Evolutionary conservation across 495 filamentous ascomycete species (phyloP), one percentile per base, ranked within the genome.

Genomic region (Pyrenula massariospora): DNA sequence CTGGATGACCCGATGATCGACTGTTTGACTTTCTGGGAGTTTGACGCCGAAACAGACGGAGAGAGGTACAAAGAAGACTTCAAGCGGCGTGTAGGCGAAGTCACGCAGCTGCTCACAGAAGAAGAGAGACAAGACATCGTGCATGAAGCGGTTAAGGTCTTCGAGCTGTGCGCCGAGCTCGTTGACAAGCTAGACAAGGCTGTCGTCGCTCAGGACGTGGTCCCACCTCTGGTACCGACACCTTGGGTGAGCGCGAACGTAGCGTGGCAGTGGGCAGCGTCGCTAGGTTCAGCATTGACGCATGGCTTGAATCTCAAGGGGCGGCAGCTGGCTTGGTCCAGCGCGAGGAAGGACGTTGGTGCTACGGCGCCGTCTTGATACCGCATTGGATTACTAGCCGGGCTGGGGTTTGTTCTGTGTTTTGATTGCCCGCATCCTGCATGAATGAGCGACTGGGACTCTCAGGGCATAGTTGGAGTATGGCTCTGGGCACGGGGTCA

Each of bases 91-190:
- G 60, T 81, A 11, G 57, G 57, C 0, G 63, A 63, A 15, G 63
- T 70, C 1, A 77, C 80, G 36, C 24, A 10, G 1, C 58, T 70
- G 2, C 65, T 82, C 53, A 80, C 67, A 0, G 49, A 42, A 2
- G 54, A 59, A 25, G 74, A 83, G 58, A 63, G 70, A 53, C 58
- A 70, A 50, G 77, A 78, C 10, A 66, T 83, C 25, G 62, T 82
- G 24, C 56, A 65, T 0, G 78, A 80, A 58, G 71, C 77, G 24
- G 48, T 64, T 47, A 47, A 59, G 0, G 71, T 83, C 23, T 79
- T 82, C 60, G 53, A 60, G 2, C 57, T 53, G 22, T 68, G 74
- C 57, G 56, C 65, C 0, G 51, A 21, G 22, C 50, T 81, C 21
- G 73, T 79, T 2, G 47, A 60, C 19, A 72, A 73, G 49, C 58